Percentiles rank a stretch among this genome's conserved stretches.
Conservation (phyloP, 208 protist species). For the Acanthamoeba sp. region DNA sequence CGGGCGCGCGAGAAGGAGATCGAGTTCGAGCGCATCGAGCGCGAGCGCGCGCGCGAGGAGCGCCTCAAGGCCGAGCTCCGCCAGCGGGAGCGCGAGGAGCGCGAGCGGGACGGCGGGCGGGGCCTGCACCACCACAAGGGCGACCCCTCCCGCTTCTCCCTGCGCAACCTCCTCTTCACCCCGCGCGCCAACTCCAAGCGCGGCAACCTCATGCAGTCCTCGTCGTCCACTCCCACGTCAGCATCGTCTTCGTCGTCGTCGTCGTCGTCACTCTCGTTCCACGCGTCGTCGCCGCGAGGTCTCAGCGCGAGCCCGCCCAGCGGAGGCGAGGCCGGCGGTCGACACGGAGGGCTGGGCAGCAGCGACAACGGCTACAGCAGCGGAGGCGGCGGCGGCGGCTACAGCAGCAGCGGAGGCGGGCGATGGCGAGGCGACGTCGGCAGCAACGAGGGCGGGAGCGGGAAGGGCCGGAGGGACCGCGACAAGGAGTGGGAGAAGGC, state of each 20-base stretch:
- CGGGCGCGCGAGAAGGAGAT: slow-evolving; percentile 47
- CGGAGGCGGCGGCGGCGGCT: background rate
- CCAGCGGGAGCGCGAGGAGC: slow-evolving; percentile 17
- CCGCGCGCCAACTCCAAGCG: slow-evolving; percentile 51
- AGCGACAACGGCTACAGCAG: background rate
- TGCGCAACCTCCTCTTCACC: slow-evolving; percentile 52
- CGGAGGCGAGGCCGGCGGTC: background rate
- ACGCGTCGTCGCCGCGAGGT: background rate
- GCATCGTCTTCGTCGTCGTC: background rate
- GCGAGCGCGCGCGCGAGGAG: slow-evolving; percentile 44
- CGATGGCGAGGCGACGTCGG: background rate
- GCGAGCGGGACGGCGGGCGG: background rate
- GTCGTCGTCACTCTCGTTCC: background rate
- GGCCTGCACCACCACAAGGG: background rate
- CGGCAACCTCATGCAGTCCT: background rate
- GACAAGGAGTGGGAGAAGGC: slow-evolving; percentile 60
- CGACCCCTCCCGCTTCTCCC: slow-evolving; percentile 28
- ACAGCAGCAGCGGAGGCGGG: background rate
- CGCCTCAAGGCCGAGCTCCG: slow-evolving; percentile 42
- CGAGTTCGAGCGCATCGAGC: slow-evolving; percentile 18
- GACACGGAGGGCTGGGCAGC: background rate
- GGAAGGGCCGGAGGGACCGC: slow-evolving; percentile 2
- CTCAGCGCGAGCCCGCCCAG: background rate
- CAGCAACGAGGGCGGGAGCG: background rate
- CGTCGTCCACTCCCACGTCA: background rate